Base-by-base conservation (phyloP, 768 basidiomycete genomes). In the Suillus plorans region DNA sequence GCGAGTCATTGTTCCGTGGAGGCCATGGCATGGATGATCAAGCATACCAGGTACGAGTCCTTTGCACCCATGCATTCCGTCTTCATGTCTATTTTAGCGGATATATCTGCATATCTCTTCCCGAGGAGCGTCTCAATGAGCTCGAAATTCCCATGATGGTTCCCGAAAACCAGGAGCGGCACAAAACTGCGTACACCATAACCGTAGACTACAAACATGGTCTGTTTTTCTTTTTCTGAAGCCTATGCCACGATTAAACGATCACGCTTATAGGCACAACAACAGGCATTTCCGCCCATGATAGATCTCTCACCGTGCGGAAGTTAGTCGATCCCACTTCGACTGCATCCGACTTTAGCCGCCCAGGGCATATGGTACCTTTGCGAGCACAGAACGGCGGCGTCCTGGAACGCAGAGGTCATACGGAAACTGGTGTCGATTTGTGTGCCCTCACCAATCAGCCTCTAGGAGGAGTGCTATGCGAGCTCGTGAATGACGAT, bases 1-100 rank as follows among this genome's bases (percentile, higher is more conserved):
- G 97, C 88, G 3, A 82, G 83, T 31, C 85, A 88, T 60, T 89
- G 93, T 69, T 94, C 95, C 45, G 93, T 94, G 1, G 93, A 98
- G 77, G 93, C 95, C 73, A 99, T 99, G 97, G 97, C 97, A 1
- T 99, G 94, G 94, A 91, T 99, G 86, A 95, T 99, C 75, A 91
- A 91, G 73, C 89, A 96, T 75, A 94, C 95, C 0, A 97, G 95
- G 97, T 96, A 60, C 65, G 86, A 76, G 18, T 28, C 37, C 45
- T 10, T 36, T 7, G 16, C 9, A n/a, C 14, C 50, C 14, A 50
- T 37, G 18, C 22, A 50, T 20, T 41, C 28, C 62, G 12, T 42
- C 57, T 65, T 70, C 63, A 56, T 63, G 37, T 59, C 44, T 37
- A 39, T 50, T 65, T 42, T 72, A 99, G 97, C 72, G 97, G 97